Conservation (phyloP, 2,329 filamentous ascomycete genomes). For the Cadophora malorum region DNA sequence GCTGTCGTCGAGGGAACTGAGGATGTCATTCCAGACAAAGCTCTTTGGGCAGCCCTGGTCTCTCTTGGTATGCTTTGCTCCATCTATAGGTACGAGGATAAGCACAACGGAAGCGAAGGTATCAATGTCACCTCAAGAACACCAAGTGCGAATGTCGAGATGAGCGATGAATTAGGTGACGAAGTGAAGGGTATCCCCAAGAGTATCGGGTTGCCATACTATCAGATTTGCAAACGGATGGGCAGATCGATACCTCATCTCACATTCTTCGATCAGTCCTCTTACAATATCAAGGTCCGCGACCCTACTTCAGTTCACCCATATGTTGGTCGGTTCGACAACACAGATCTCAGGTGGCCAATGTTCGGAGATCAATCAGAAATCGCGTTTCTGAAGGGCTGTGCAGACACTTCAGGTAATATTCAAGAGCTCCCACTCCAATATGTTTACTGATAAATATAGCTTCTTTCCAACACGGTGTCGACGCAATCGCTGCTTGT, state of each 20-base stretch:
- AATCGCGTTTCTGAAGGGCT: constrained; percentile 58
- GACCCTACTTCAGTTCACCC: constrained; percentile 55
- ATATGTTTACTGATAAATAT: constrained; percentile 12
- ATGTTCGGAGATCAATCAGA: constrained; percentile 60
- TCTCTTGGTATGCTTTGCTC: constrained; percentile 59
- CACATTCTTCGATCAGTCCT: constrained; percentile 60
- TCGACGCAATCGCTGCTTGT: constrained; percentile 58
- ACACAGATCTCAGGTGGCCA: constrained; percentile 60
- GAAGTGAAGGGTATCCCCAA: constrained; percentile 57
- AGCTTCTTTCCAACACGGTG: constrained; percentile 58
- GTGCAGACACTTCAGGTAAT: constrained; percentile 53
- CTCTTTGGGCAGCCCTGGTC: constrained; percentile 60
- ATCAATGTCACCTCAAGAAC: constrained; percentile 48
- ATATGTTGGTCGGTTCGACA: constrained; percentile 59
- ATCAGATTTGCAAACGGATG: constrained; percentile 57
- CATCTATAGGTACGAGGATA: constrained; percentile 60
- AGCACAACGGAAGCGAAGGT: constrained; percentile 59
- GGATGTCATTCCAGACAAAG: constrained; percentile 57
- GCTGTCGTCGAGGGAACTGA: constrained; percentile 56
- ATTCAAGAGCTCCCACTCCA: background rate
- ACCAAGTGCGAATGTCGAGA: constrained; percentile 48
- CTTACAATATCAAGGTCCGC: constrained; percentile 50
- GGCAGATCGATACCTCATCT: constrained; percentile 57
- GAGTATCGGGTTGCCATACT: constrained; percentile 57
- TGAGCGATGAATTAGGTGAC: constrained; percentile 58